Base-by-base conservation (phyloP, 768 basidiomycete genomes). In the Agaricus blazei region DNA sequence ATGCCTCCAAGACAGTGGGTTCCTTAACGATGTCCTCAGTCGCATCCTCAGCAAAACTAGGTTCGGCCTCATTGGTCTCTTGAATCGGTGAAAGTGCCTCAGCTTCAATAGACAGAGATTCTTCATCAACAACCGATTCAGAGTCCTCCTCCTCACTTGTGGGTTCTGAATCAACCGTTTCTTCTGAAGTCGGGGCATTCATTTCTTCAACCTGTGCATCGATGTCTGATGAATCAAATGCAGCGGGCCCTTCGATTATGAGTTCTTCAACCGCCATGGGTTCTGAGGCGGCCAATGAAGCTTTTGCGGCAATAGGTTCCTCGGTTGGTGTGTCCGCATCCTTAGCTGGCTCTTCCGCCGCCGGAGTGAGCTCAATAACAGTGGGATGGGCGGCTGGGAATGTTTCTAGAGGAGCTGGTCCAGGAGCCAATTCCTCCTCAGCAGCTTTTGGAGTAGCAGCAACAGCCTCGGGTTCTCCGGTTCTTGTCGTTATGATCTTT, bases 201-300 rank as follows among this genome's bases (percentile, higher is more conserved):
- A 26, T 11, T 11, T 46, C 44, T 46, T 46, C 23, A 46, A 28
- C 19, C 28, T 26, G 24, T 26, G 44, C 24, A 19, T 19, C 44
- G 11, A 34, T 34, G 34, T 34, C 34, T 34, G 34, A 34, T 34
- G 34, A 11, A 11, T 34, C 34, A 34, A 34, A 34, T 6, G n/a
- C 51, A 14, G 27, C n/a, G 8, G 42, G n/a, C 15, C 24, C 26
- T n/a, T 51, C 50, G 3, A 38, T 9, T 51, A 27, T 46, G 28
- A 45, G 27, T 45, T 57, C 56, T 23, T 58, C 59, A 27, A 37
- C 56, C 14, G 50, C 40, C 29, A 46, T 37, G 5, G 52, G 46
- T 9, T 46, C 37, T 24, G 28, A 38, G 34, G 40, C 50, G n/a
- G 49, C 37, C 14, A 45, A 56, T 27, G 31, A 37, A 14, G 29